Evolutionary conservation across 345 rosid genomes (phyloP).

Genomic region (Pistacia vera): DNA sequence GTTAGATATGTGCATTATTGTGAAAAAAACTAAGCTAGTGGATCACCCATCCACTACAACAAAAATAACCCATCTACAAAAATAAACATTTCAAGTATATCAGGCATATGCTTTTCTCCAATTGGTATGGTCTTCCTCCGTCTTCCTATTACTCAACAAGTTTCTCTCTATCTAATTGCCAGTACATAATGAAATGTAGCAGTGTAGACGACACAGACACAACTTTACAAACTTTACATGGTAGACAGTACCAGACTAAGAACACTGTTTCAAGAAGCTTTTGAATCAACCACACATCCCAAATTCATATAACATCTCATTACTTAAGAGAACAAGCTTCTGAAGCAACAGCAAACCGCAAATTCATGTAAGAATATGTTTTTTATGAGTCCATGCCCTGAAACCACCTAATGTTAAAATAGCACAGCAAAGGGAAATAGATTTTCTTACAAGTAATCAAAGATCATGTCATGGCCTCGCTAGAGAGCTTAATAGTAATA

Average conservation of each 20-base stretch:
- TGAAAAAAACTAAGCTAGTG: too few species aligned
- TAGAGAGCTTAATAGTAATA: too few species aligned
- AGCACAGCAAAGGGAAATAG: neutral
- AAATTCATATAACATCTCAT: slow-evolving; percentile 2
- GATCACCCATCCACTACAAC: too few species aligned
- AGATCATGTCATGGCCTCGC: neutral
- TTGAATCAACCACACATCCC: neutral
- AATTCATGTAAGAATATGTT: too few species aligned
- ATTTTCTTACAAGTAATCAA: neutral
- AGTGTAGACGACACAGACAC: neutral
- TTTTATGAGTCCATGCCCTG: neutral
- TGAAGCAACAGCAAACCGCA: too few species aligned
- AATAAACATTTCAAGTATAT: neutral
- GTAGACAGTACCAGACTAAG: neutral
- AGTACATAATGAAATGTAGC: neutral
- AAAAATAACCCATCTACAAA: too few species aligned
- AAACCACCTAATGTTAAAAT: neutral
- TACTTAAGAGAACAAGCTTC: too few species aligned
- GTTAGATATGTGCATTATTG: too few species aligned
- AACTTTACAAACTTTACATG: neutral
- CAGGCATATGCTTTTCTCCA: neutral
- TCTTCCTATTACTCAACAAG: neutral
- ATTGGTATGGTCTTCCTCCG: too few species aligned
- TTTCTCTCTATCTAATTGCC: neutral
- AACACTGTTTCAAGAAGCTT: neutral